Evolutionary conservation across 2,329 filamentous ascomycete genomes (phyloP), one percentile per base, ranked within the genome.

Genomic region (Neofusicoccum sp.): DNA sequence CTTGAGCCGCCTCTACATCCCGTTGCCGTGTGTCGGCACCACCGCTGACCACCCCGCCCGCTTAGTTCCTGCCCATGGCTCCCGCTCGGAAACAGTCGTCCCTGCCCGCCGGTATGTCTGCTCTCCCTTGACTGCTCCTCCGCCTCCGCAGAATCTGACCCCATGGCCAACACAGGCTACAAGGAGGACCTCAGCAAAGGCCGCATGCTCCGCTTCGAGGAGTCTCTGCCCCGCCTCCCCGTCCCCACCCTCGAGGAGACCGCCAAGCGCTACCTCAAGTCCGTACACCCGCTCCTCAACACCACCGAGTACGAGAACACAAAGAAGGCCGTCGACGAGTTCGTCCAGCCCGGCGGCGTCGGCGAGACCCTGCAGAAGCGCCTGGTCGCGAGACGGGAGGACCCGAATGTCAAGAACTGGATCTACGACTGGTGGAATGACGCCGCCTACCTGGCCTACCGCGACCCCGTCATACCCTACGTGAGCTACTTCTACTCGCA

Each of bases 401-500:
- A 96, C 66, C 88, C 93, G 53, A 88, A 89, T 64, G 79, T 84
- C 73, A 91, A 89, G 80, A 99, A 98, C 79, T 99, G 95, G 95
- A 83, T 99, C 61, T 87, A 89, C 68, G 93, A 99, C 68, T 99
- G 95, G 95, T 99, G 95, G 95, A 98, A 99, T 75, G 86, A 96
- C 58, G 86, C 87, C 4, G 95, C 95, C 62, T 99, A 99, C 78
- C 86, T 99, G 66, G 84, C 80, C 66, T 98, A 98, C 81, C 89
- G 93, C 66, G 95, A 98, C 75, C 95, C 95, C 9, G 91, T 99
- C 48, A 90, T 98, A 16, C 95, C 95, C 63, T 99, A 98, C 74
- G 95, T 99, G 71, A 96, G 91, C 77, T 99, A 99, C 84, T 99
- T 99, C 81, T 99, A 99, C 82, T 97, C 93, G 60, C 93, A 98